A percentile compares a stretch with the other conserved stretches of the same genome.
Evolutionary conservation across 306 rosid species (phyloP).

Genomic region (Argentina anserina): DNA sequence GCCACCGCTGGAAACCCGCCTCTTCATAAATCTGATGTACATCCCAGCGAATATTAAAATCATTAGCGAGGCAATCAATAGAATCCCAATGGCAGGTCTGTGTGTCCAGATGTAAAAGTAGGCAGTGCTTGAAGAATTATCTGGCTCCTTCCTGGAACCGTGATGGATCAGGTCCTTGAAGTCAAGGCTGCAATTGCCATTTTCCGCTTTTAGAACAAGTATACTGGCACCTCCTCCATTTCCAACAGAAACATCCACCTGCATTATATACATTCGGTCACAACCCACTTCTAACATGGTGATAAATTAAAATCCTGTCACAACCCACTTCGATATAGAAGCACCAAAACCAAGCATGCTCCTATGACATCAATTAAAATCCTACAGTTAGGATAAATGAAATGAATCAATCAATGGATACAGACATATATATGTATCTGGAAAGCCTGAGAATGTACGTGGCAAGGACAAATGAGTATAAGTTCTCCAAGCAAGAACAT

Average conservation of each 20-base stretch:
- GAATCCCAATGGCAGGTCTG: conserved; percentile 19
- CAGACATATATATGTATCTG: neutral
- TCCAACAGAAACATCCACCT: conserved; percentile 36
- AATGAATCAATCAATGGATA: neutral
- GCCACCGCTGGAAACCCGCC: conserved; percentile 10
- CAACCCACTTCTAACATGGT: conserved; percentile 1
- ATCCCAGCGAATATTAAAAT: conserved; percentile 31
- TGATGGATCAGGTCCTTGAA: conserved; percentile 34
- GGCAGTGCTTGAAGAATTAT: conserved; percentile 20
- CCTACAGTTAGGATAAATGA: neutral
- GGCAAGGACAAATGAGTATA: neutral
- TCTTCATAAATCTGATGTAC: conserved; percentile 27
- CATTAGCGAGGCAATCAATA: conserved; percentile 25
- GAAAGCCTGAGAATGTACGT: neutral
- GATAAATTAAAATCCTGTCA: conserved; percentile 9
- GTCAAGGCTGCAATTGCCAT: conserved; percentile 39
- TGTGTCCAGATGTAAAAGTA: conserved; percentile 21
- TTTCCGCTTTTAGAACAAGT: conserved; percentile 33
- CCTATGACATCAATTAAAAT: neutral
- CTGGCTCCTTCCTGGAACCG: conserved; percentile 12
- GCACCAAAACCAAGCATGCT: neutral
- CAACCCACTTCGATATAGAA: neutral
- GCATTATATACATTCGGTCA: conserved; percentile 19
- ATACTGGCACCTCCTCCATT: conserved; percentile 20
- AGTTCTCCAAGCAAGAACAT: neutral